Conservation (phyloP, 352 stramenopile species). For the Pythium aquatile region DNA sequence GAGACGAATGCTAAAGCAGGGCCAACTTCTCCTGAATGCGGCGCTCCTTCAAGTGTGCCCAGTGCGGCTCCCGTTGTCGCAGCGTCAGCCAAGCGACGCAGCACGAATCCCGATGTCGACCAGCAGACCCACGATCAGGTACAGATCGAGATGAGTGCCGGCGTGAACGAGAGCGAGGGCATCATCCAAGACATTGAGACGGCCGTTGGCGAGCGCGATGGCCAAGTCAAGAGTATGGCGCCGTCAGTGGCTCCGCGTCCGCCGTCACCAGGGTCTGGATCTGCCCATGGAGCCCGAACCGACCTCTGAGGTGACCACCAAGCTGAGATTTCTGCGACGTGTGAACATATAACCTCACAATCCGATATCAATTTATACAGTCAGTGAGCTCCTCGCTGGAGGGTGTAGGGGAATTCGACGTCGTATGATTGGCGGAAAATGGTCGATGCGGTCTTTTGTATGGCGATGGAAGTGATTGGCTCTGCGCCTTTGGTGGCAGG, state of each 20-base stretch:
- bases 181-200: constrained; percentile 43
- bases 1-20: not conserved
- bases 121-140: constrained; percentile 23
- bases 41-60: not conserved
- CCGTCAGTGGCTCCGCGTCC: not conserved
- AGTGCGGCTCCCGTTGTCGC: not conserved
- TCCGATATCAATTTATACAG: constrained; percentile 9
- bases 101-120: constrained; percentile 4
- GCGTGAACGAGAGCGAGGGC: constrained; percentile 52
- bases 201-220: not conserved
- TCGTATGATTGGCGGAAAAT: constrained; percentile 25
- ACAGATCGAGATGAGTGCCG: constrained; percentile 35
- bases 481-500: constrained; percentile 51
- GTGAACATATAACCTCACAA: constrained; percentile 21
- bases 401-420: constrained; percentile 8
- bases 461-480: constrained; percentile 71
- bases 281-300: constrained; percentile 11
- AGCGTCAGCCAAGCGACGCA: not conserved
- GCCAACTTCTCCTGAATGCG: too few relatives aligned
- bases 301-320: constrained; percentile 12
- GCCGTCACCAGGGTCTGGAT: not conserved
- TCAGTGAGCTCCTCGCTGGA: constrained; percentile 2
- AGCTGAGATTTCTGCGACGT: constrained; percentile 24
- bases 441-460: constrained; percentile 50
- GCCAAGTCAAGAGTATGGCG: not conserved